Evolutionary conservation across 1,284 basidiomycete genomes (phyloP).

Genomic region (Rhodotorula sp.): DNA sequence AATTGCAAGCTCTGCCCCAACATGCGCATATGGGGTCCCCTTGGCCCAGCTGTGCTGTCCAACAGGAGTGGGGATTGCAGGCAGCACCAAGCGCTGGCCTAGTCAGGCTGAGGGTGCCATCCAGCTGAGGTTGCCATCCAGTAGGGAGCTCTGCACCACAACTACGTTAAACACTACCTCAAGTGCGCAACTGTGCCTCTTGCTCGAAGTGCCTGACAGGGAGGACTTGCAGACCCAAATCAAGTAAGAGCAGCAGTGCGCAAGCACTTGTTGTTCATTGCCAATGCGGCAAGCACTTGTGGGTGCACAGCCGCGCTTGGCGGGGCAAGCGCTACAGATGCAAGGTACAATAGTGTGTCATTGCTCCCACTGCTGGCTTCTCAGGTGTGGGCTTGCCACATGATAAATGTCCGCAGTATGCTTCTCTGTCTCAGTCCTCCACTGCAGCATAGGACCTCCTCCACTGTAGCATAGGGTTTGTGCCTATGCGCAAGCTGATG

Average conservation of each 20-base stretch:
- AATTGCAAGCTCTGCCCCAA: not conserved
- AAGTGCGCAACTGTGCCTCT: not conserved
- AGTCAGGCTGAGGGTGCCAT: not conserved
- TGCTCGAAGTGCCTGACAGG: not conserved
- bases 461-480: not conserved
- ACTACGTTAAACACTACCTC: not conserved
- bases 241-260: conserved; percentile 1
- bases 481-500: not conserved
- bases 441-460: not conserved
- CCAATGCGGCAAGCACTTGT: not conserved
- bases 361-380: not conserved
- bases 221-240: not conserved
- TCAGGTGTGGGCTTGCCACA: not conserved
- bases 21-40: not conserved
- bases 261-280: not conserved
- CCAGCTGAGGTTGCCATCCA: no score
- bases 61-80: not conserved
- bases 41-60: not conserved
- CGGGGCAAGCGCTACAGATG: not conserved
- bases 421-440: no score
- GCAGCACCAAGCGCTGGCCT: not conserved
- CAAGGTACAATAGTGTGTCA: conserved; percentile 30
- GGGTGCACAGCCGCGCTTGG: not conserved
- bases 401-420: not conserved
- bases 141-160: not conserved